Percentiles rank a stretch among this genome's conserved stretches.
Evolutionary conservation across 2,329 filamentous ascomycete species (phyloP).

Genomic region (Tolypocladium tropicale): DNA sequence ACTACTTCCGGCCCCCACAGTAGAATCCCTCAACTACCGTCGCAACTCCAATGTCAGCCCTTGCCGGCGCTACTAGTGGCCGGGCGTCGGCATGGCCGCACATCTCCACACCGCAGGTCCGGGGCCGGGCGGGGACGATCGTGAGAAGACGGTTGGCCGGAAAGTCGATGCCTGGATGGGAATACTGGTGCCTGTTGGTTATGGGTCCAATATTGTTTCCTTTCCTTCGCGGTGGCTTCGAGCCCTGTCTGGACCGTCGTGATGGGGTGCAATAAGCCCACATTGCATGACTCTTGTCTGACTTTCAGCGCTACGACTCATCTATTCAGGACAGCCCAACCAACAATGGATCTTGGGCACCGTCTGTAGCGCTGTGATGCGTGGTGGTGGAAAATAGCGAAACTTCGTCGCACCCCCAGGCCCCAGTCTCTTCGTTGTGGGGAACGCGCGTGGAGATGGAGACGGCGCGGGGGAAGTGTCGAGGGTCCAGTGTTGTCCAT

Average conservation of each 20-base stretch:
- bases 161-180: conserved; percentile 1
- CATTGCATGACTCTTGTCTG: not conserved
- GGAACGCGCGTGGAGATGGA: not conserved
- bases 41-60: not conserved
- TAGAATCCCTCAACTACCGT: not conserved
- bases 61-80: not conserved
- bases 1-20: too few species aligned
- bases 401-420: too few species aligned
- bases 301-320: not conserved
- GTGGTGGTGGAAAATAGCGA: not conserved
- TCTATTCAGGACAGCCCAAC: not conserved
- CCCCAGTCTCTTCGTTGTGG: not conserved
- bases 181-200: conserved; percentile 1
- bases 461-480: not conserved
- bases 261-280: not conserved
- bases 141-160: not conserved
- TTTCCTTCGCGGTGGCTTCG: not conserved
- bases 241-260: not conserved
- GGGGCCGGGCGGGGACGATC: not conserved
- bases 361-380: not conserved
- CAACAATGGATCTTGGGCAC: not conserved
- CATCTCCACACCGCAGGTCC: not conserved
- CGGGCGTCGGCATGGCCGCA: not conserved
- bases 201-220: not conserved
- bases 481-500: not conserved